Evolutionary conservation across 1,284 basidiomycete species (phyloP).

Genomic region (Leccinum fuscescens): DNA sequence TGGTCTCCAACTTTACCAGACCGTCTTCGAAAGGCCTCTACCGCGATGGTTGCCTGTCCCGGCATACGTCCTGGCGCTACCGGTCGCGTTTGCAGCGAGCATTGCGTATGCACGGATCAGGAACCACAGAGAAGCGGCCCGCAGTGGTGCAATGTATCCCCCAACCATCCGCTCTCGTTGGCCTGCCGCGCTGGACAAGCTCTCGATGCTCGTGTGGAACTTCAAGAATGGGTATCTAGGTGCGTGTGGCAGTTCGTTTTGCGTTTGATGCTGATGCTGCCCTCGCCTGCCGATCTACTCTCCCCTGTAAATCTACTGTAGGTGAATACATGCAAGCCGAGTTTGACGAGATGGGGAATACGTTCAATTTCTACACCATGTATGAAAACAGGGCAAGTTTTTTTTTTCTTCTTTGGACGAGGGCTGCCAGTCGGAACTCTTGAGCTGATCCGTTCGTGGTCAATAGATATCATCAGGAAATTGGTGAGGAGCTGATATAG

Average conservation of each 20-base stretch:
- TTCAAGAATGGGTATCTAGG: slow-evolving; percentile 36
- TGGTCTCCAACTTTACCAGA: slow-evolving; percentile 8
- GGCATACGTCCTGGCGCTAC: slow-evolving; percentile 30
- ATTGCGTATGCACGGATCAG: slow-evolving; percentile 23
- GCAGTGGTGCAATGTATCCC: slow-evolving; percentile 34
- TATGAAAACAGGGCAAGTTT: slow-evolving; percentile 34
- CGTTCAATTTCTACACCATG: slow-evolving; percentile 30
- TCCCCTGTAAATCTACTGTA: slow-evolving; percentile 7
- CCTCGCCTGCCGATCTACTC: not conserved
- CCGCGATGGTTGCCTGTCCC: slow-evolving; percentile 17
- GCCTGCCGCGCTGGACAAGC: slow-evolving; percentile 34
- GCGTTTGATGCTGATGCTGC: not conserved
- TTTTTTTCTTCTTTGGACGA: not conserved
- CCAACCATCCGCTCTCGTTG: slow-evolving; percentile 29
- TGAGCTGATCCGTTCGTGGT: not conserved
- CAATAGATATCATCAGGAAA: slow-evolving; percentile 16
- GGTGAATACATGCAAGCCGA: slow-evolving; percentile 25
- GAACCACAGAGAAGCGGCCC: slow-evolving; percentile 29
- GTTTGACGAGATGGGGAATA: slow-evolving; percentile 30
- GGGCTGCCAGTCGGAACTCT: not conserved
- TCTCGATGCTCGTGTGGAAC: slow-evolving; percentile 27
- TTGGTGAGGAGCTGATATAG: no score
- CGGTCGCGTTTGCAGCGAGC: slow-evolving; percentile 24
- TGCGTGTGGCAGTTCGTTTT: not conserved
- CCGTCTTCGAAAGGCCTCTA: not conserved